phyloP scores from a whole-genome alignment of 2,329 filamentous ascomycete genomes.

The Kalmusia sp. region DNA sequence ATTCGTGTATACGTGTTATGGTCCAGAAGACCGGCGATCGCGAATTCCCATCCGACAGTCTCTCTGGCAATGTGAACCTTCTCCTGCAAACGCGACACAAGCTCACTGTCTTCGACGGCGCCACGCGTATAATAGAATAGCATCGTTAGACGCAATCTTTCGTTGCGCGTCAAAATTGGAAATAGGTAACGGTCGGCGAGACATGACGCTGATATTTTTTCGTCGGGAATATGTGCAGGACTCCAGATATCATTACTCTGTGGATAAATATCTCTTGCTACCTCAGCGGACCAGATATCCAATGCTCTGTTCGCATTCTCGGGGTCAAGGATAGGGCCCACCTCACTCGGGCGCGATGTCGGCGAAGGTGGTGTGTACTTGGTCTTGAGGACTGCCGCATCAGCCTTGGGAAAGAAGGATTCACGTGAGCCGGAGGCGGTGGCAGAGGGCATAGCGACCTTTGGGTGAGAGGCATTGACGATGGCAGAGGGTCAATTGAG shows the following conservation, averaged over 20 bases:
- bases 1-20: slow-evolving; percentile 54
- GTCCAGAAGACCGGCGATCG: slow-evolving; percentile 54
- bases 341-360: slow-evolving; percentile 24
- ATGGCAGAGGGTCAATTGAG: not conserved
- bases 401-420: slow-evolving; percentile 30
- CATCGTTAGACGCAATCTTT: slow-evolving; percentile 47
- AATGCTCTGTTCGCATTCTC: slow-evolving; percentile 28
- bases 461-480: not conserved
- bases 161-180: slow-evolving; percentile 45
- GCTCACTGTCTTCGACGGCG: slow-evolving; percentile 48
- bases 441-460: not conserved
- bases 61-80: slow-evolving; percentile 52
- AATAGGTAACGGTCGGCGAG: slow-evolving; percentile 40
- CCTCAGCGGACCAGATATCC: slow-evolving; percentile 22
- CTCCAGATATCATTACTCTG: slow-evolving; percentile 20
- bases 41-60: slow-evolving; percentile 55
- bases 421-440: not conserved
- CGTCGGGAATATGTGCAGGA: slow-evolving; percentile 25
- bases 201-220: slow-evolving; percentile 15
- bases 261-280: slow-evolving; percentile 28
- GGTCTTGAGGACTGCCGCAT: slow-evolving; percentile 32
- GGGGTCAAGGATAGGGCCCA: slow-evolving; percentile 31
- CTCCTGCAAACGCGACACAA: slow-evolving; percentile 52
- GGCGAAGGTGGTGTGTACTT: slow-evolving; percentile 24
- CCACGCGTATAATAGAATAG: slow-evolving; percentile 55